Evolutionary conservation across 352 stramenopile species (phyloP).

Genomic region (Globisporangium middletonii): DNA sequence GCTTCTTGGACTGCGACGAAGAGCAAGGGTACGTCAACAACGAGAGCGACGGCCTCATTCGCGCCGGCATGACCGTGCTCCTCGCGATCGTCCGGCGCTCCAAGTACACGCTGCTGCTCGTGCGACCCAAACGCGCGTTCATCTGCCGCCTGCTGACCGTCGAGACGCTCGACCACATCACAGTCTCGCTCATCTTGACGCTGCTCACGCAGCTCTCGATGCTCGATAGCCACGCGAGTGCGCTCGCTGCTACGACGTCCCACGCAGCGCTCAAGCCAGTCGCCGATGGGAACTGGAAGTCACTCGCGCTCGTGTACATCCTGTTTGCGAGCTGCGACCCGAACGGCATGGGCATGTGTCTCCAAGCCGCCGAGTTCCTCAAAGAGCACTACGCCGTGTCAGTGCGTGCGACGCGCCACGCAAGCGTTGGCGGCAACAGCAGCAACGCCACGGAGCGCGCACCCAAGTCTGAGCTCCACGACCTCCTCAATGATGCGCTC

Average conservation of each 20-base stretch:
- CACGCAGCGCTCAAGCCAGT: constrained; percentile 18
- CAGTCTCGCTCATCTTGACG: constrained; percentile 48
- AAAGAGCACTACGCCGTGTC: constrained; percentile 40
- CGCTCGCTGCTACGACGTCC: constrained; percentile 11
- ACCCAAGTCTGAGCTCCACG: constrained; percentile 39
- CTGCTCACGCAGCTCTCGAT: constrained; percentile 61
- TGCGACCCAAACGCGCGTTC: constrained; percentile 66
- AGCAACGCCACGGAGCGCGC: constrained; percentile 8
- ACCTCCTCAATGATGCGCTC: constrained; percentile 60
- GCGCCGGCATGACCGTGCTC: constrained; percentile 62
- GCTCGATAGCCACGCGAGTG: constrained; percentile 23
- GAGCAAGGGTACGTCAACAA: constrained; percentile 57
- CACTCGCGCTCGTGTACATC: constrained; percentile 58
- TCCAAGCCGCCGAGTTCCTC: constrained; percentile 65
- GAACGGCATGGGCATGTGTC: constrained; percentile 70
- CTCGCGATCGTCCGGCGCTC: constrained; percentile 59
- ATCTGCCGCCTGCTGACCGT: constrained; percentile 67
- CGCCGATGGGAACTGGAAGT: constrained; percentile 63
- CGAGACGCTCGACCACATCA: constrained; percentile 73
- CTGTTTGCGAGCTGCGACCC: constrained; percentile 72
- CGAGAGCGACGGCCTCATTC: constrained; percentile 54
- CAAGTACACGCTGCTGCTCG: constrained; percentile 58
- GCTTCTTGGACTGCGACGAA: constrained; percentile 46
- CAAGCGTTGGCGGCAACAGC: constrained; percentile 2
- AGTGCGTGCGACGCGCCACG: constrained; percentile 3